A percentile compares a stretch with the other conserved stretches of the same genome.
These are phyloP conservation scores for Fusarium foetens DNA, from an alignment of 2,329 filamentous ascomycete genomes.

Conservation along the genomic window DNA sequence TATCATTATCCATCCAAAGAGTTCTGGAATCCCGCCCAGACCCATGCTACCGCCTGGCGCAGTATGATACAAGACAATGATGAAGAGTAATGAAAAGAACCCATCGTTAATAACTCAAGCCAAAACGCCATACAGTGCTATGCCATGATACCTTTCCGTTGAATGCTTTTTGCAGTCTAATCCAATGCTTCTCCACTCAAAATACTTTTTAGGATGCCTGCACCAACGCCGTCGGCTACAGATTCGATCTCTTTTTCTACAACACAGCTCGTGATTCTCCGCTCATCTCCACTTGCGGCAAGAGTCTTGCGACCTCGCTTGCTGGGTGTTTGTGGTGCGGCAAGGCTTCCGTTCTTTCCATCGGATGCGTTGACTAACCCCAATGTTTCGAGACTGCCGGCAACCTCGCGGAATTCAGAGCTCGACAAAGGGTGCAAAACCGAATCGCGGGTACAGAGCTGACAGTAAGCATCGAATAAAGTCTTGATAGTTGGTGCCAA, in stretches of 20 bases:
- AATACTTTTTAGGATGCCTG: constrained; percentile 70
- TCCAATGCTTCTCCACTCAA: constrained; percentile 70
- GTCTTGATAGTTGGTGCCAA: constrained; percentile 83
- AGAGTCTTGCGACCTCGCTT: constrained; percentile 71
- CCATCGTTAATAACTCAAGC: constrained; percentile 2
- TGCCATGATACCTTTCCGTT: constrained; percentile 14
- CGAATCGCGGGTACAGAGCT: constrained; percentile 87
- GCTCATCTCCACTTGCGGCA: constrained; percentile 72
- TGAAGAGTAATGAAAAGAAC: constrained; percentile 4
- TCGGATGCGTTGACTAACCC: constrained; percentile 79
- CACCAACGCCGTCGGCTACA: constrained; percentile 71
- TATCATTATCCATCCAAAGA: constrained; percentile 30
- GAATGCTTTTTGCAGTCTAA: constrained; percentile 43
- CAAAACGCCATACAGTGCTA: constrained; percentile 40
- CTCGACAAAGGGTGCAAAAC: constrained; percentile 87
- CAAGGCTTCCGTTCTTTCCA: constrained; percentile 75
- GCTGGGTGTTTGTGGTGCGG: constrained; percentile 74
- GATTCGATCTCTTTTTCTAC: constrained; percentile 81
- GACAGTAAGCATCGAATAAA: constrained; percentile 84
- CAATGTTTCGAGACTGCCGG: constrained; percentile 88
- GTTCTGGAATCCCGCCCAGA: constrained; percentile 10
- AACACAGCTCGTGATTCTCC: constrained; percentile 80
- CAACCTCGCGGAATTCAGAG: constrained; percentile 93
- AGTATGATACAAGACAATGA: constrained; percentile 29
- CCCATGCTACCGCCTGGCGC: constrained; percentile 21